A percentile compares a stretch with the other conserved stretches of the same genome.
These are phyloP conservation scores for Quercus robur DNA, from an alignment of 306 rosid species.

Conservation along the genomic window DNA sequence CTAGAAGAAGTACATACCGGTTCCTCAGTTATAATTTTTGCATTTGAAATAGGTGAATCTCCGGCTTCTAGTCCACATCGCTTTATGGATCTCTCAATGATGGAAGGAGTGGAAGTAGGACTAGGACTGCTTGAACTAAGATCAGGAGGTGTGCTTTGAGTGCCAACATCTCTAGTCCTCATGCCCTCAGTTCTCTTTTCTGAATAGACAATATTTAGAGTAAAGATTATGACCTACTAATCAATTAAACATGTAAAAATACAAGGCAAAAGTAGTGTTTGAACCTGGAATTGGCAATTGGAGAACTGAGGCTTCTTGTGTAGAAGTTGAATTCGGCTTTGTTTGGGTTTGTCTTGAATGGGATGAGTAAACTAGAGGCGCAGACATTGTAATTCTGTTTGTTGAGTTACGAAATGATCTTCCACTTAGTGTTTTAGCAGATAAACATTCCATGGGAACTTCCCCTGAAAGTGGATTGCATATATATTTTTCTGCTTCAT, in stretches of 20 bases:
- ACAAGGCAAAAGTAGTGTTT: background rate
- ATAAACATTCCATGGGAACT: constrained; percentile 89
- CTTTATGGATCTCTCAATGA: constrained; percentile 46
- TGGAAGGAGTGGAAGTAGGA: constrained; percentile 66
- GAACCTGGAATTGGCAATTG: constrained; percentile 66
- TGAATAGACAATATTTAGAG: constrained; percentile 10
- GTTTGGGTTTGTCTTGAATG: constrained; percentile 41
- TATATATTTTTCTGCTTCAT: constrained; percentile 92
- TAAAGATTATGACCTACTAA: background rate
- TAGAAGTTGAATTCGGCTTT: constrained; percentile 37
- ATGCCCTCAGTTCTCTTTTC: constrained; percentile 52
- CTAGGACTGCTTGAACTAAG: constrained; percentile 59
- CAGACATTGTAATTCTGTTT: constrained; percentile 64
- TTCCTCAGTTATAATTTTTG: constrained; percentile 38
- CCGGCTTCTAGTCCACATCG: constrained; percentile 28
- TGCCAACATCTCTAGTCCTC: constrained; percentile 78
- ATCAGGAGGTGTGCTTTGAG: constrained; percentile 66
- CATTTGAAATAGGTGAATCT: constrained; percentile 49
- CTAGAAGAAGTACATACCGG: constrained; percentile 38
- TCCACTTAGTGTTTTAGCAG: constrained; percentile 87
- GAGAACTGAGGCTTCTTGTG: constrained; percentile 39
- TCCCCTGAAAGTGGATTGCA: constrained; percentile 94
- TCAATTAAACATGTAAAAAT: background rate
- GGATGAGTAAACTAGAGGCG: constrained; percentile 59
- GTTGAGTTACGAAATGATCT: constrained; percentile 66